Conservation (phyloP, 352 stramenopile species). For the Pythium myriotylum region DNA sequence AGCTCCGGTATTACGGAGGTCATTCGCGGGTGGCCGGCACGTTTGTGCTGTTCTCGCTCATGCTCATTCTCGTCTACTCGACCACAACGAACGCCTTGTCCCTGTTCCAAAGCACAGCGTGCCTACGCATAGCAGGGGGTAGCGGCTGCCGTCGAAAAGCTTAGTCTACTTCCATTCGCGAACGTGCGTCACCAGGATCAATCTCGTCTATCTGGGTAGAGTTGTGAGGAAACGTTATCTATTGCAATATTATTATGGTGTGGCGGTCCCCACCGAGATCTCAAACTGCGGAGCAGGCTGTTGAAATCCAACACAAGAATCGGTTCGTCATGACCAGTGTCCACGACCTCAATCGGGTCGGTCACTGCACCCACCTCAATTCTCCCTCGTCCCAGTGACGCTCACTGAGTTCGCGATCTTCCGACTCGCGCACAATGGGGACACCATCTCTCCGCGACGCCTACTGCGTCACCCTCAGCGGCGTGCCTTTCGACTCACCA, state of each 20-base stretch:
- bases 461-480: slow-evolving; percentile 29
- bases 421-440: neutral
- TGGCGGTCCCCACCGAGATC: too few relatives aligned
- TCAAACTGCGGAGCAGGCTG: too few relatives aligned
- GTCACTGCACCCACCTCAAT: too few relatives aligned
- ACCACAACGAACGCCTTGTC: slow-evolving; percentile 46
- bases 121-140: slow-evolving; percentile 30
- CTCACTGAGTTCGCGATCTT: neutral
- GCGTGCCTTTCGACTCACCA: slow-evolving; percentile 11
- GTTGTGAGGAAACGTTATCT: too few relatives aligned
- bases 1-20: slow-evolving; percentile 61
- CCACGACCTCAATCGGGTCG: too few relatives aligned
- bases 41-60: slow-evolving; percentile 40
- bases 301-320: too few relatives aligned
- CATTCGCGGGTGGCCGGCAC: slow-evolving; percentile 48
- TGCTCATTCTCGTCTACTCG: slow-evolving; percentile 44
- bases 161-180: neutral
- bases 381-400: too few relatives aligned
- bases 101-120: slow-evolving; percentile 33
- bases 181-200: too few relatives aligned
- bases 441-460: slow-evolving; percentile 21
- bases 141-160: slow-evolving; percentile 19
- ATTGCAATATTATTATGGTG: too few relatives aligned
- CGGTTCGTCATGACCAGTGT: too few relatives aligned
- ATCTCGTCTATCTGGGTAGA: too few relatives aligned